Percentiles rank a stretch among this genome's conserved stretches.
Conservation (phyloP, 805 yeast genomes). For the Torulaspora gathmanii region DNA sequence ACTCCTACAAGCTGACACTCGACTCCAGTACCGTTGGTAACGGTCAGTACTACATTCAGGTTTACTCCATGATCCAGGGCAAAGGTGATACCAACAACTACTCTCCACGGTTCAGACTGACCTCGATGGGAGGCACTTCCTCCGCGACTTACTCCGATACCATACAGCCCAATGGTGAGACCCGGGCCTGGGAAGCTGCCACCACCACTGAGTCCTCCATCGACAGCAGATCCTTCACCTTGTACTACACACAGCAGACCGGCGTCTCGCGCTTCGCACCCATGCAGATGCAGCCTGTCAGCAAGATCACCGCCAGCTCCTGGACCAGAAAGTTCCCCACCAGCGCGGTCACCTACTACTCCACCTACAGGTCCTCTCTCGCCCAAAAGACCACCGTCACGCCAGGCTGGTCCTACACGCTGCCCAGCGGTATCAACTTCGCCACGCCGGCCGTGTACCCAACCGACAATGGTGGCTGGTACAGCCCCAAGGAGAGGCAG, state of each 20-base stretch:
- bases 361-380: slow-evolving; percentile 37
- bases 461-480: slow-evolving; percentile 53
- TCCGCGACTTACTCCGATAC: slow-evolving; percentile 46
- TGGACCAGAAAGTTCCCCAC: slow-evolving; percentile 68
- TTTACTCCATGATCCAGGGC: slow-evolving; percentile 42
- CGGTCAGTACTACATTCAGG: slow-evolving; percentile 73
- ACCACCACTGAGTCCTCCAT: slow-evolving; percentile 42
- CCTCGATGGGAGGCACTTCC: slow-evolving; percentile 66
- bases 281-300: slow-evolving; percentile 85
- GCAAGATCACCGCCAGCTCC: slow-evolving; percentile 57
- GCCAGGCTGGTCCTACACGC: slow-evolving; percentile 76
- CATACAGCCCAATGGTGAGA: slow-evolving; percentile 42
- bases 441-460: slow-evolving; percentile 73
- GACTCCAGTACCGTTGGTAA: slow-evolving; percentile 45
- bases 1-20: slow-evolving; percentile 40
- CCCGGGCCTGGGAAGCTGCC: slow-evolving; percentile 31
- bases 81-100: slow-evolving; percentile 56
- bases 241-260: slow-evolving; percentile 74
- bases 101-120: slow-evolving; percentile 57
- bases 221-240: slow-evolving; percentile 50
- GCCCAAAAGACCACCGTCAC: slow-evolving; percentile 62
- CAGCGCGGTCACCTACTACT: slow-evolving; percentile 58
- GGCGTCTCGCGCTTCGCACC: slow-evolving; percentile 82
- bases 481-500: slow-evolving; percentile 55
- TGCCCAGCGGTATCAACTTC: slow-evolving; percentile 56